Base-by-base conservation (phyloP, 164 flowering plant genomes). In the Nymphaea thermarum region DNA sequence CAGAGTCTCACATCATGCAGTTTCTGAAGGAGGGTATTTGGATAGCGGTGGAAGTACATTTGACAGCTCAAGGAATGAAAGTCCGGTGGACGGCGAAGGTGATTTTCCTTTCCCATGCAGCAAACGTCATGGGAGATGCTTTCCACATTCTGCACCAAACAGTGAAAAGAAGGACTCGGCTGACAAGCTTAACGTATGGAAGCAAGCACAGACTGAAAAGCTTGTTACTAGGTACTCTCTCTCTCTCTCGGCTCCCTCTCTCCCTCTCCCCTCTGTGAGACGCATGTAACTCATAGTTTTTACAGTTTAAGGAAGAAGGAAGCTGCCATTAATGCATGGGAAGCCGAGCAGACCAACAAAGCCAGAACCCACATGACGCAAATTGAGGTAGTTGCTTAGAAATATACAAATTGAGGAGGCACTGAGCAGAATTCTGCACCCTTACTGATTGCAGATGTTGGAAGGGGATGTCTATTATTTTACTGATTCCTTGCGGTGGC, bases 241-340 rank as follows among this genome's bases (percentile, higher is more conserved):
- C 10, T 43, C 16, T 61, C 16, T 41, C 45, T 62, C 42, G n/a
- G n/a, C n/a, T 61, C 17, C 6, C n/a, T 60, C n/a, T 66, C 63
- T 73, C 41, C 43, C 53, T 62, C 6, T 51, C 43, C 15, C 42
- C 51, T 0, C 8, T 45, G 53, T 45, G 53, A 5, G 53, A 0
- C 12, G 2, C 2, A 3, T 47, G 2, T 47, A 3, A 10, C 15
- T 51, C 2, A 8, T 16, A 17, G 14, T 43, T 15, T 14, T 15
- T 44, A 67, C 77, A 74, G 80, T 63, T 59, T 72, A 63, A 68
- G 63, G 55, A 73, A 63, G 55, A 68, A 75, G 47, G 80, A 78
- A 41, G 76, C 67, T 63, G 65, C 63, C 4, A 72, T 72, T 1
- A 65, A 36, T 42, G 73, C 65, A 3, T 77, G 80, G 77, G 80